Conservation (phyloP, 2,329 filamentous ascomycete species). For the Xylaria sp. region DNA sequence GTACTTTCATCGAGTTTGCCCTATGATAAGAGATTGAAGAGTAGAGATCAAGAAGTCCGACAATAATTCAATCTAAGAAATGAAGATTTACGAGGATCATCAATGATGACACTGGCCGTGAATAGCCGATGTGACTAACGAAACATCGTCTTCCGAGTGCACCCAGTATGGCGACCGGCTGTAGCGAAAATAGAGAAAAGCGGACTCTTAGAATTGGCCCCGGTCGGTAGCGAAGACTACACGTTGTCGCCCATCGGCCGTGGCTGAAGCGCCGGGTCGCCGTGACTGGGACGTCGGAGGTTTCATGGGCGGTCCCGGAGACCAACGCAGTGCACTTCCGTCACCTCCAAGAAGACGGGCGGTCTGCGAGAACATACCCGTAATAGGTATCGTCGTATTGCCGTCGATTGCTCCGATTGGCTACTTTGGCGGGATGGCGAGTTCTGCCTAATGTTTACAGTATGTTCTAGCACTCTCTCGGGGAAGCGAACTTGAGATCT, state of each 20-base stretch:
- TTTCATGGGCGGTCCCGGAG: background rate
- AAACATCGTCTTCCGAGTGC: background rate
- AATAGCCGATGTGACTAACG: background rate
- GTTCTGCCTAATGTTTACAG: background rate
- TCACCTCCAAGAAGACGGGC: background rate
- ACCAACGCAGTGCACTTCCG: background rate
- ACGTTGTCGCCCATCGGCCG: background rate
- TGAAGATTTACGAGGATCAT: background rate
- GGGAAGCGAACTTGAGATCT: background rate
- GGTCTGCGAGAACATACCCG: background rate
- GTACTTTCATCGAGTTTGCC: background rate
- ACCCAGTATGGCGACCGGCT: background rate
- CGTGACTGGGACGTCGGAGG: slow-evolving; percentile 2
- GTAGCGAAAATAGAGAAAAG: slow-evolving; percentile 3
- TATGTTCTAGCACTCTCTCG: background rate
- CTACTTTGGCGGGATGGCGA: background rate
- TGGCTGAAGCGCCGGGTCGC: slow-evolving; percentile 9
- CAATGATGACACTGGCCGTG: background rate
- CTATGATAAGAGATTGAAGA: background rate
- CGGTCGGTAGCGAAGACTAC: slow-evolving; percentile 4
- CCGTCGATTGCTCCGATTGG: slow-evolving; percentile 5
- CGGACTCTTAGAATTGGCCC: background rate
- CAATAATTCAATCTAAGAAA: background rate
- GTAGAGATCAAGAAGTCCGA: background rate
- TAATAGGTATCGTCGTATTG: background rate